A percentile compares a stretch with the other conserved stretches of the same genome.
phyloP scores from a whole-genome alignment of 768 basidiomycete genomes.

The Mycena floridula region DNA sequence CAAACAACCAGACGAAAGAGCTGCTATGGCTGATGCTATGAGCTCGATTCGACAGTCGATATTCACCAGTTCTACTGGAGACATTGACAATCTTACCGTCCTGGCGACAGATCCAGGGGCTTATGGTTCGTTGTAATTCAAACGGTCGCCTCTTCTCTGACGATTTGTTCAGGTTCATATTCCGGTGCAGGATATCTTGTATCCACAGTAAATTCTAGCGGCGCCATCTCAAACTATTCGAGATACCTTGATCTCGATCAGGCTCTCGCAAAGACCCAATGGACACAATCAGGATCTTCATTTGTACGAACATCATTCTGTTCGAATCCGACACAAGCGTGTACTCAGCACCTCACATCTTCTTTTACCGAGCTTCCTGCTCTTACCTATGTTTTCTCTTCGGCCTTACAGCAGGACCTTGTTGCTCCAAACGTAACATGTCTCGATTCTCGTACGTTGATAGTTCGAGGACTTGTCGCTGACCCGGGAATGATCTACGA shows the following conservation, averaged over 20 bases:
- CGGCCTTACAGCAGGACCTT: constrained; percentile 37
- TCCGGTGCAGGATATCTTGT: constrained; percentile 58
- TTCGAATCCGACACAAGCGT: constrained; percentile 57
- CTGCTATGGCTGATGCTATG: constrained; percentile 42
- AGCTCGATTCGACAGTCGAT: constrained; percentile 47
- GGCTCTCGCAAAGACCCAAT: constrained; percentile 49
- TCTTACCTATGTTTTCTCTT: constrained; percentile 38
- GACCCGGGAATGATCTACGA: constrained; percentile 69
- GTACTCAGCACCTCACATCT: constrained; percentile 48
- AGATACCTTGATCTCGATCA: constrained; percentile 70
- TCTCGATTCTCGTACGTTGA: constrained; percentile 46
- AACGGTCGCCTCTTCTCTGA: constrained; percentile 3
- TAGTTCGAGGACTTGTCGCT: constrained; percentile 42
- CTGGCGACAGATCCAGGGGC: constrained; percentile 50
- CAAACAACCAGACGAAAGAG: constrained; percentile 37
- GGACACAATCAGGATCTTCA: constrained; percentile 45
- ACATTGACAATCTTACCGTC: constrained; percentile 41
- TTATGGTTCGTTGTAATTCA: constrained; percentile 40
- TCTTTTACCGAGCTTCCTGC: constrained; percentile 12
- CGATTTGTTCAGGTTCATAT: constrained; percentile 51
- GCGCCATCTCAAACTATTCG: constrained; percentile 37
- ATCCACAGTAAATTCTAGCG: constrained; percentile 38
- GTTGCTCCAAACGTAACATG: constrained; percentile 59
- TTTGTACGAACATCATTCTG: constrained; percentile 59
- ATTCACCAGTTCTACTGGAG: constrained; percentile 37